Evolutionary conservation across 768 basidiomycete species (phyloP).

Genomic region (Hericium coralloides): DNA sequence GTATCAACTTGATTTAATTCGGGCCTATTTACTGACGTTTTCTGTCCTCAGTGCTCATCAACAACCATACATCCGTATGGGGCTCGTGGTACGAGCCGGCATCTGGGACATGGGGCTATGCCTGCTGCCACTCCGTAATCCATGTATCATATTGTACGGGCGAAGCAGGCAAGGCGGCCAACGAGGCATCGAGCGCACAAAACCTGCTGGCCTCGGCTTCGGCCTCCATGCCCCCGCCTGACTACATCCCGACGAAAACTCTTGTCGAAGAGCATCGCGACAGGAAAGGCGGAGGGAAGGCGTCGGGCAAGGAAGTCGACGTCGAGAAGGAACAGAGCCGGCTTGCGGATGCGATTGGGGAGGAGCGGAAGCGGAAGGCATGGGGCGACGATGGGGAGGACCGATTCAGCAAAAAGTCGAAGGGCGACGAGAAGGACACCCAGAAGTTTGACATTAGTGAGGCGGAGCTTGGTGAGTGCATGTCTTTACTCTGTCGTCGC

Average conservation of each 20-base stretch:
- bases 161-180: constrained; percentile 70
- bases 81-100: constrained; percentile 85
- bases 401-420: constrained; percentile 67
- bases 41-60: constrained; percentile 56
- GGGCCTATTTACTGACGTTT: constrained; percentile 4
- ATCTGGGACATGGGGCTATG: constrained; percentile 81
- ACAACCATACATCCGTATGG: constrained; percentile 96
- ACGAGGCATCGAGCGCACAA: constrained; percentile 66
- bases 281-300: constrained; percentile 18
- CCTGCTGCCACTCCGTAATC: constrained; percentile 84
- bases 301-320: constrained; percentile 3
- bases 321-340: constrained; percentile 16
- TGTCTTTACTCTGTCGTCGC: constrained; percentile 18
- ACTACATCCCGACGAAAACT: constrained; percentile 5
- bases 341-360: constrained; percentile 17
- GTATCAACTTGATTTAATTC: constrained; percentile 20
- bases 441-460: constrained; percentile 79
- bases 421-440: constrained; percentile 71
- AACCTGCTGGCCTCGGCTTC: constrained; percentile 42
- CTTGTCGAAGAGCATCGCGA: constrained; percentile 1
- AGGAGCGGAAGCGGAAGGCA: constrained; percentile 23
- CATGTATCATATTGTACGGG: constrained; percentile 92
- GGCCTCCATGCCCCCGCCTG: constrained; percentile 8
- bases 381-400: constrained; percentile 42
- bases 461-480: constrained; percentile 61